These are phyloP conservation scores for Kalanchoe fedtschenkoi DNA, from an alignment of 164 flowering plant species.

Conservation along the genomic window DNA sequence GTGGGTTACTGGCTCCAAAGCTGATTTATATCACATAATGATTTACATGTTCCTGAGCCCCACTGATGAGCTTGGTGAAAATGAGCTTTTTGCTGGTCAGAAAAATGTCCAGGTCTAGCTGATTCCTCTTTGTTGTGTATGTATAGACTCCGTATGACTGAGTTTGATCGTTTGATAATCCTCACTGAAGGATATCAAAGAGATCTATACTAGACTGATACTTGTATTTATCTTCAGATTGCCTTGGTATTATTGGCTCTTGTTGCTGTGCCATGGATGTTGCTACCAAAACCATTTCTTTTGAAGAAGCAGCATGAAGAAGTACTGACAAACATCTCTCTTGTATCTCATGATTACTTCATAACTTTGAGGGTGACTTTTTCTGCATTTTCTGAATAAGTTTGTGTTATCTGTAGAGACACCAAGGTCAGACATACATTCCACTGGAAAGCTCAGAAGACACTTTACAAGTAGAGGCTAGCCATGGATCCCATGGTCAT, in stretches of 20 bases:
- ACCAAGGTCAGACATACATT: constrained; percentile 69
- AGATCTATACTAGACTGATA: too few relatives aligned
- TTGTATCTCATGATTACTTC: neutral
- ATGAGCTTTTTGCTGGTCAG: constrained; percentile 88
- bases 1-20: constrained; percentile 92
- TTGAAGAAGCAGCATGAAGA: constrained; percentile 72
- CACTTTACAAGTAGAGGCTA: constrained; percentile 39
- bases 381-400: neutral
- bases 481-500: constrained; percentile 60
- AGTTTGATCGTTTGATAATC: neutral
- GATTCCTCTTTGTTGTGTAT: neutral
- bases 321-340: constrained; percentile 21
- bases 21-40: constrained; percentile 88
- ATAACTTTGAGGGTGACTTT: neutral
- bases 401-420: constrained; percentile 48
- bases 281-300: constrained; percentile 86
- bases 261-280: constrained; percentile 97
- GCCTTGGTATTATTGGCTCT: constrained; percentile 61
- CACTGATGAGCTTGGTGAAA: constrained; percentile 89
- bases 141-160: neutral
- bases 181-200: too few relatives aligned
- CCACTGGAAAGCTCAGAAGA: constrained; percentile 56
- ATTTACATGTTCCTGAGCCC: constrained; percentile 98
- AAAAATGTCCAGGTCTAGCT: constrained; percentile 60
- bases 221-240: constrained; percentile 39